Evolutionary conservation across 108 stramenopile species (phyloP), one percentile per base, ranked within the genome.

Genomic region (Fragilaria crotonensis): DNA sequence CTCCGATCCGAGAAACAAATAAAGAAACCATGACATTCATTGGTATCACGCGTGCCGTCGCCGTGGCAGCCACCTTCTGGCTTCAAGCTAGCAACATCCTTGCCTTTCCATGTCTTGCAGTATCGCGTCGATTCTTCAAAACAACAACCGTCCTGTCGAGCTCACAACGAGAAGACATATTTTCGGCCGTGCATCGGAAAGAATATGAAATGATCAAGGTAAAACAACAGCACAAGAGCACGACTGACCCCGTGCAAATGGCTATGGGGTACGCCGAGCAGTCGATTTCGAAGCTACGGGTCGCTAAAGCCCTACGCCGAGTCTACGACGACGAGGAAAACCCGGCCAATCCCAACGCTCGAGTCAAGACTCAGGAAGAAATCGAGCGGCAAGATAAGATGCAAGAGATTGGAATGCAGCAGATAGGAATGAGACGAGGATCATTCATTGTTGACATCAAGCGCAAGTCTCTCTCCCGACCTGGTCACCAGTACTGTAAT

Each of bases 401-500:
- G 53, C 30, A 69, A 49, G 78, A 92, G 29, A 28, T 70, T 59
- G 86, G 86, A 30, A 70, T 89, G 81, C 77, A 62, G 1, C 85
- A 89, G 45, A 64, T 81, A 49, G 71, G 84, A 1, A 85, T 93
- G 88, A 70, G 92, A 54, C 70, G 88, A 20, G 85, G 84, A 9
- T 67, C 70, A 25, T 89, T 93, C 59, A 75, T 86, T 67, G 92
- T 90, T 5, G 92, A 93, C 64, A 87, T 93, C 54, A 93, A 93
- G 55, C 72, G 92, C 27, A 78, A 81, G 61, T 68, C 65, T 1
- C 56, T 93, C 28, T 73, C 73, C 59, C 77, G 82, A 46, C 91
- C 91, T 0, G 72, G 84, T 11, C 84, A 89, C 58, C 71, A 60
- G 25, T 93, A 83, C 74, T 86, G 85, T 48, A 54, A 70, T 18